Percentiles rank a stretch among this genome's conserved stretches.
Conservation (phyloP, 2,329 filamentous ascomycete species). For the Mycocentrospora acerina region DNA sequence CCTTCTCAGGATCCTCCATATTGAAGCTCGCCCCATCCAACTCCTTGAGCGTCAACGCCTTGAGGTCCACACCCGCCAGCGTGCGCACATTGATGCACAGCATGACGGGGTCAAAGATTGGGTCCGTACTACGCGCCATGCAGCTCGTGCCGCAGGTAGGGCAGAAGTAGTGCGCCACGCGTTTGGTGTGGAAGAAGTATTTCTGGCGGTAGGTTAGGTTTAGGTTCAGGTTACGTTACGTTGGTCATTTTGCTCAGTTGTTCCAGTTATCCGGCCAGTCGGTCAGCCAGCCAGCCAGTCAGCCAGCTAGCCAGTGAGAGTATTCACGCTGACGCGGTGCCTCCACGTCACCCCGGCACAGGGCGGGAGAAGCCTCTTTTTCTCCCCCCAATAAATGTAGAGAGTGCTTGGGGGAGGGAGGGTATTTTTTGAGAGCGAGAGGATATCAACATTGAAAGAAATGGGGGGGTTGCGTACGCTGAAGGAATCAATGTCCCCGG, state of each 20-base stretch:
- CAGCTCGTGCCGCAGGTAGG: constrained; percentile 31
- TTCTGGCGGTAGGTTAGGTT: constrained; percentile 11
- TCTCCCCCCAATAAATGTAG: too few relatives aligned
- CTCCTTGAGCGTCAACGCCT: constrained; percentile 22
- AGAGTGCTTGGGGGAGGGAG: too few relatives aligned
- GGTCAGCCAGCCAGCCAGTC: too few relatives aligned
- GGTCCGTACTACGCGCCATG: constrained; percentile 17
- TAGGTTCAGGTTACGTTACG: too few relatives aligned
- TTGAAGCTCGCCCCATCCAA: constrained; percentile 27
- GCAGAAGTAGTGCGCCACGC: constrained; percentile 30
- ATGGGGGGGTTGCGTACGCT: not conserved
- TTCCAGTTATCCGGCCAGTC: too few relatives aligned
- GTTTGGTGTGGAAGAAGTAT: constrained; percentile 28
- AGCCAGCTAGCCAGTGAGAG: not conserved
- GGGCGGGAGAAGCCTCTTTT: too few relatives aligned
- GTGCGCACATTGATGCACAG: constrained; percentile 33
- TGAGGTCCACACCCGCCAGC: constrained; percentile 30
- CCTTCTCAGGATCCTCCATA: constrained; percentile 1
- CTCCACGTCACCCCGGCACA: too few relatives aligned
- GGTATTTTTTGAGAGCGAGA: too few relatives aligned
- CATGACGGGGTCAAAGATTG: constrained; percentile 15
- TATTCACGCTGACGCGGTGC: too few relatives aligned
- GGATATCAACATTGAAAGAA: too few relatives aligned
- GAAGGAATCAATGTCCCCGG: constrained; percentile 10
- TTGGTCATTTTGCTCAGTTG: too few relatives aligned